Evolutionary conservation across 1,284 basidiomycete species (phyloP), one percentile per base, ranked within the genome.

Genomic region (Cutaneotrichosporon sp.): DNA sequence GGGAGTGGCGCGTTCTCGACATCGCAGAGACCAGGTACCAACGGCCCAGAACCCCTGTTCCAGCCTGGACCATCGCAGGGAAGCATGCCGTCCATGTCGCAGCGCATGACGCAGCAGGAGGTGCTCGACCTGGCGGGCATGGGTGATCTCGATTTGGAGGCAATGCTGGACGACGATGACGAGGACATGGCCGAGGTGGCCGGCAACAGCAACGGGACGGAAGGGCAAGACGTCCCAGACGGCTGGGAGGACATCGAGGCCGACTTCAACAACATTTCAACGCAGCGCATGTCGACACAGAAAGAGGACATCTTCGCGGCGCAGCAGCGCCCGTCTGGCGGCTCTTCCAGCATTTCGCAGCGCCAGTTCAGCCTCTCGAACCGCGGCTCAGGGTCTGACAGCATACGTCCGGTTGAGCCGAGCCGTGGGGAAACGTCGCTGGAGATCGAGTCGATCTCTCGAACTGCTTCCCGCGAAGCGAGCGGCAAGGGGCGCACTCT

Each of bases 51-150:
- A 42, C 64, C 68, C 10, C 64, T 74, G 1, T 74, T 74, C 66
- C 50, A 69, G 7, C 60, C 64, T 10, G 66, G 61, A 24, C 53
- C 33, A 25, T 54, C 58, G 42, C 63, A 64, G 38, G 33, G 43
- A 8, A 64, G 63, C 43, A n/a, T 64, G 1, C 11, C 16, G 34
- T 13, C 38, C 18, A 42, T 42, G 38, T 42, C 38, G 18, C 38
- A 42, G 38, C 47, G 54, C 9, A 68, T 75, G 68, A 66, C 68
- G 3, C 71, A 73, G 58, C 59, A 60, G 33, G 72, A 75, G 43
- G 63, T 67, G 4, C 58, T 75, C n/a, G 63, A 69, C 18, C 29
- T 67, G 31, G 64, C 68, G 1, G 75, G 75, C 1, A 34, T 75
- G 18, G 64, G 55, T 3, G 69, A 70, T 50, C 53, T 69, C 13